Base-by-base conservation (phyloP, 1,139 yeast species). In the Hansenula anomala region DNA sequence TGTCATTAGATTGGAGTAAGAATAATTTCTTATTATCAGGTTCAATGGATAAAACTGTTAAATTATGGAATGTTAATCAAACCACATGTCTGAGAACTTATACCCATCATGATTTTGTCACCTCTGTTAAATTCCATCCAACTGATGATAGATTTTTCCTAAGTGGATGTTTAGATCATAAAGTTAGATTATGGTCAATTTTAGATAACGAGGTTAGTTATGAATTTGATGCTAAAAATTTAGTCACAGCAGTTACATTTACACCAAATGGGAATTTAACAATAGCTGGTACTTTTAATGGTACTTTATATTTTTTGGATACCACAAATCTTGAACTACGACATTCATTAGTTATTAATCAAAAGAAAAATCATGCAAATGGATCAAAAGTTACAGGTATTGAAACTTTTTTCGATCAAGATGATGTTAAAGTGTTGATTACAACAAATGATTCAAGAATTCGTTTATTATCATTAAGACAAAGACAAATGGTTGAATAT, bases 1-100 rank as follows among this genome's bases (percentile, higher is more conserved):
- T 88, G 27, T 78, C 86, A 11, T 57, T 90, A 31, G 87, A 87
- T 52, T 90, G 97, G 97, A 83, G 95, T 41, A 84, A 83, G 49
- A 89, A 89, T 61, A 83, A 82, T 54, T 90, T 90, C 48, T 59
- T 90, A 25, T 58, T 89, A 1, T 73, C 95, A 1, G 83, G 95
- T 3, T 83, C 95, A 8, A 86, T 86, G 85, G 97, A 90, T 61
- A 75, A 78, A 48, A 82, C 95, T 0, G 95, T 80, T 1, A 74
- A 77, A 44, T 63, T 90, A 35, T 90, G 97, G 97, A 95, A 90
- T 58, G 73, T 83, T 12, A 87, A 85, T 33, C 67, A 90, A 36
- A 63, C 63, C 2, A 71, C 68, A 15, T 78, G 88, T 41, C 64
- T 90, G 26, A 75, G 83, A 39, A 70, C 80, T 1, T 89, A 86